A percentile compares a stretch with the other conserved stretches of the same genome.
Evolutionary conservation across 1,284 basidiomycete genomes (phyloP).

Genomic region (Ceratobasidium sp.): DNA sequence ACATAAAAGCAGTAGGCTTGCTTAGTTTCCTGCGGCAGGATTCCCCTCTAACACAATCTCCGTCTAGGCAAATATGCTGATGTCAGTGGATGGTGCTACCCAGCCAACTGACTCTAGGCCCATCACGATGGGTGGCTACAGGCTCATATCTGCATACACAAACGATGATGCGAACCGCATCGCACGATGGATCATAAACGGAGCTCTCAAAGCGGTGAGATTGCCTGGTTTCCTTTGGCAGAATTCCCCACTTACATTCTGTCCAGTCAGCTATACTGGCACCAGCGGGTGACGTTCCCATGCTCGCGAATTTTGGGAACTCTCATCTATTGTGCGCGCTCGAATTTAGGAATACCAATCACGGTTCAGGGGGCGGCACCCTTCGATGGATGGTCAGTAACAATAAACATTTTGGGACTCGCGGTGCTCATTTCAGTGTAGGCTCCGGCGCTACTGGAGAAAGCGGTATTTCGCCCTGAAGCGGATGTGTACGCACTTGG

Average conservation of each 20-base stretch:
- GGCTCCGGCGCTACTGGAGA: neutral
- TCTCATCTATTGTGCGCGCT: neutral
- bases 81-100: neutral
- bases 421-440: neutral
- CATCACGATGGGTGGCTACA: no score
- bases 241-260: no score
- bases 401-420: neutral
- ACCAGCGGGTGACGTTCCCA: no score
- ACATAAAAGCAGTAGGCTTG: conserved; percentile 10
- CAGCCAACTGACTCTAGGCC: no score
- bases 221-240: no score
- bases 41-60: neutral
- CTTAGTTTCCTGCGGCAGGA: neutral
- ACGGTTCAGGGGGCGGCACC: neutral
- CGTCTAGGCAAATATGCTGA: neutral
- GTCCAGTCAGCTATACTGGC: no score
- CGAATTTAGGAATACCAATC: neutral
- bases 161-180: no score
- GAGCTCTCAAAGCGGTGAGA: no score
- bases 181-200: no score
- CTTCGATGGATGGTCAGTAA: conserved; percentile 13
- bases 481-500: conserved; percentile 1
- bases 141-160: no score
- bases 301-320: conserved; percentile 13
- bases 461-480: neutral